Evolutionary conservation across 345 rosid genomes (phyloP), one percentile per base, ranked within the genome.

Genomic region (Camelina hispida): DNA sequence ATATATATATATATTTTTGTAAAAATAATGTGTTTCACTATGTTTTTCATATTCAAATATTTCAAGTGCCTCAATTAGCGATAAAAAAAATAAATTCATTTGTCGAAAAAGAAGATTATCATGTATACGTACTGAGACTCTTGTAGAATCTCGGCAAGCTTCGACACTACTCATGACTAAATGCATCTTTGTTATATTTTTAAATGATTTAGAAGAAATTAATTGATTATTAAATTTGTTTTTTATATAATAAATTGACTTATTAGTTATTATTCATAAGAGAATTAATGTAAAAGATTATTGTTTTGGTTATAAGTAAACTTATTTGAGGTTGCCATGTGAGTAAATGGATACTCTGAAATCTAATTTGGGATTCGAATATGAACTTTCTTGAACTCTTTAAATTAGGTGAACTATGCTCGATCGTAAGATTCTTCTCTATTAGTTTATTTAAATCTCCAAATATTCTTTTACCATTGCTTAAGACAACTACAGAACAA

Each of bases 401-500:
- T 20, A 16, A 54, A 44, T 54, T 55, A 55, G 64, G 17, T 44
- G 48, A 64, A 73, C 17, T 30, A 10, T 23, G 64, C 2, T 55
- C 38, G 28, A 25, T 25, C 28, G 7, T 73, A 14, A 32, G 23
- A 58, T 58, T 34, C 23, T 16, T 56, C 20, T 30, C 44, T 56
- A n/a, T 48, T 35, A 48, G 30, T 71, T 34, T 32, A 47, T 71
- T 50, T 9, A 40, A 20, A 18, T 46, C 35, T 16, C 43, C 9
- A 58, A 58, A 17, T 67, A 75, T 75, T 75, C 68, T 51, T 75
- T 48, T 60, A 67, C 73, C 62, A 51, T 51, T 28, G 54, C 47
- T 40, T 18, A 40, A 59, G 73, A 62, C 68, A 68, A 59, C 68
- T 75, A 75, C 13, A 50, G 20, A 42, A 67, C 78, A 74, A 74